These are phyloP conservation scores for Dioszegia aurantiaca DNA, from an alignment of 768 basidiomycete genomes.

Conservation along the genomic window DNA sequence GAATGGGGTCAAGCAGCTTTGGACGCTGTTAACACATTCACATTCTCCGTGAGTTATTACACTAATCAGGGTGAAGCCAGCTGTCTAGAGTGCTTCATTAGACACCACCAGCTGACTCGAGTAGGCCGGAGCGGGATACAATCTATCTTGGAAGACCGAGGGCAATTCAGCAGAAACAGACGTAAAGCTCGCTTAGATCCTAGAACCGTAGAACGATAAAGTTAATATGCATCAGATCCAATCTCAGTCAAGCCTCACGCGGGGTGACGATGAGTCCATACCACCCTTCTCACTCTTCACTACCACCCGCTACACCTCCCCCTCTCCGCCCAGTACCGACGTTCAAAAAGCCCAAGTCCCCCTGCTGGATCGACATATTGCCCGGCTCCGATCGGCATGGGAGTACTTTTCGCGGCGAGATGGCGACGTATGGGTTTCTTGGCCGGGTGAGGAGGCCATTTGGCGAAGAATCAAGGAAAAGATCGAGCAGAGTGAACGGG, in stretches of 20 bases:
- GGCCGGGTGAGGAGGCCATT: constrained; percentile 31
- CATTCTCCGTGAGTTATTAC: constrained; percentile 34
- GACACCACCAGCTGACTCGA: no score
- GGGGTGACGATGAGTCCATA: not conserved
- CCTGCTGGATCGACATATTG: constrained; percentile 30
- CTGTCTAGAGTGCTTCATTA: no score
- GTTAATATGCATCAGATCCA: constrained; percentile 15
- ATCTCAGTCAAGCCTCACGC: no score
- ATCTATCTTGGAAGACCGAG: constrained; percentile 30
- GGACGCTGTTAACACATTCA: constrained; percentile 42
- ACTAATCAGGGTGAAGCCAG: no score
- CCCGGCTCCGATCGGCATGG: constrained; percentile 32
- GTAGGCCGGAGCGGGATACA: constrained; percentile 39
- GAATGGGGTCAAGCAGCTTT: constrained; percentile 48
- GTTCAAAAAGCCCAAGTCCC: constrained; percentile 22
- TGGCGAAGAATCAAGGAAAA: constrained; percentile 20
- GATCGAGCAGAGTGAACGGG: constrained; percentile 21
- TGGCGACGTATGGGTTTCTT: constrained; percentile 34
- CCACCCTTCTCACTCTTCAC: constrained; percentile 30
- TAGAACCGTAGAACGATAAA: constrained; percentile 13
- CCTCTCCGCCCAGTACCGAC: not conserved
- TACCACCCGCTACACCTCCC: constrained; percentile 39
- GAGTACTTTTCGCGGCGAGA: constrained; percentile 21
- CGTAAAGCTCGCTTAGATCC: no score
- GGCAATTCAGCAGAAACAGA: not conserved